Percentiles rank a stretch among this genome's conserved stretches.
Evolutionary conservation across 1,284 basidiomycete genomes (phyloP).

Genomic region (Amylostereum chailletii): DNA sequence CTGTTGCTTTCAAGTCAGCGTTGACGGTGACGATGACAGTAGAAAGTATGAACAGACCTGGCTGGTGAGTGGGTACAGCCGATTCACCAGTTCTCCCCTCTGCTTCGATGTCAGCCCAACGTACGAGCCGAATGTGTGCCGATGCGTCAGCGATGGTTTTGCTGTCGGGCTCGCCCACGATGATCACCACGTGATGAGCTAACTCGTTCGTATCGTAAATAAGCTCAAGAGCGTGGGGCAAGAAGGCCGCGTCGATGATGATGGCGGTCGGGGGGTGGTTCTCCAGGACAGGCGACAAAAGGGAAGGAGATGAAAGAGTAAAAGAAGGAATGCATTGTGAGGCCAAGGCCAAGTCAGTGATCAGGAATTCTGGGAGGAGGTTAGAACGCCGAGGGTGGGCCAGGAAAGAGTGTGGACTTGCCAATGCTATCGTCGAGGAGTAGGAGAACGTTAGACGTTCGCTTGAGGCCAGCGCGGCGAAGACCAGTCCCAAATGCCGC

Average conservation of each 20-base stretch:
- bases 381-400: constrained; percentile 5
- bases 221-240: constrained; percentile 56
- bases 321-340: constrained; percentile 63
- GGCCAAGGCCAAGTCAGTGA: constrained; percentile 68
- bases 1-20: constrained; percentile 55
- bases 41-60: not conserved
- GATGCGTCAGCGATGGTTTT: constrained; percentile 31
- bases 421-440: constrained; percentile 70
- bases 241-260: constrained; percentile 52
- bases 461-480: constrained; percentile 47
- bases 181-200: constrained; percentile 49
- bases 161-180: constrained; percentile 50
- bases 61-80: constrained; percentile 36
- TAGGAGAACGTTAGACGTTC: constrained; percentile 61
- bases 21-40: constrained; percentile 33
- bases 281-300: constrained; percentile 56
- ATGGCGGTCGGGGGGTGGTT: constrained; percentile 59
- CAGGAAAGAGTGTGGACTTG: constrained; percentile 20
- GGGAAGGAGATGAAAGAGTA: constrained; percentile 48
- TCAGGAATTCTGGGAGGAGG: constrained; percentile 52
- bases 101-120: constrained; percentile 57
- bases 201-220: constrained; percentile 50
- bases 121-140: constrained; percentile 43
- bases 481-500: constrained; percentile 64
- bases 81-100: constrained; percentile 43